Base-by-base conservation (phyloP, 441 rosid species). In the Euphorbia schlechtendalii region DNA sequence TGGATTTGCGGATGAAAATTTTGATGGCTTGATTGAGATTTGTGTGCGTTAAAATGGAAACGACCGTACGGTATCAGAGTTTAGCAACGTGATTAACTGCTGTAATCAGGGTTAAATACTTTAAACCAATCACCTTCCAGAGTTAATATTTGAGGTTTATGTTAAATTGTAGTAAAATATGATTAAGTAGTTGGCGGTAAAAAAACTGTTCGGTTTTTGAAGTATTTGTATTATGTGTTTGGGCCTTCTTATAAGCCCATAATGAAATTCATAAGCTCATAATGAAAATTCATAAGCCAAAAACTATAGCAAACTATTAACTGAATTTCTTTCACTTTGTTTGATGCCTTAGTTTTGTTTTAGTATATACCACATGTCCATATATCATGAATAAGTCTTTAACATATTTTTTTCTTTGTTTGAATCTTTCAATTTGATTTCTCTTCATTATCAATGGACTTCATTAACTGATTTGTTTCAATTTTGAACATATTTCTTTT, bases 11-110 rank as follows among this genome's bases (percentile, higher is more conserved):
- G 58, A 32, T 32, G 58, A 60, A 24, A 22, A n/a, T 61, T 43
- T 24, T 32, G 51, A 43, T 27, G 17, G 46, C 28, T 2, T 34
- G 27, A 59, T 20, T 2, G 53, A 21, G 56, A 49, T 55, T 49
- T 49, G 8, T 32, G n/a, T 45, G 65, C 55, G 65, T 25, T 53
- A 10, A 38, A 54, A 65, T 65, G 18, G 68, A 24, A 22, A 2
- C 41, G 12, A 4, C 40, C 59, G 59, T 64, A 54, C 61, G 18
- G 5, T 14, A 64, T 21, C 20, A 51, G 18, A 34, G 17, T 43
- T 13, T 43, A 43, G 14, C 38, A 22, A 14, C 65, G 11, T 22
- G 0, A 24, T 3, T 25, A 48, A n/a, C 1, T 5, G 21, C 3
- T n/a, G 49, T 24, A 43, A 25, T 22, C 17, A 6, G 34, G 34